A percentile compares a stretch with the other conserved stretches of the same genome.
phyloP scores from a whole-genome alignment of 73 alveolate species.

The Durusdinium trenchii region DNA sequence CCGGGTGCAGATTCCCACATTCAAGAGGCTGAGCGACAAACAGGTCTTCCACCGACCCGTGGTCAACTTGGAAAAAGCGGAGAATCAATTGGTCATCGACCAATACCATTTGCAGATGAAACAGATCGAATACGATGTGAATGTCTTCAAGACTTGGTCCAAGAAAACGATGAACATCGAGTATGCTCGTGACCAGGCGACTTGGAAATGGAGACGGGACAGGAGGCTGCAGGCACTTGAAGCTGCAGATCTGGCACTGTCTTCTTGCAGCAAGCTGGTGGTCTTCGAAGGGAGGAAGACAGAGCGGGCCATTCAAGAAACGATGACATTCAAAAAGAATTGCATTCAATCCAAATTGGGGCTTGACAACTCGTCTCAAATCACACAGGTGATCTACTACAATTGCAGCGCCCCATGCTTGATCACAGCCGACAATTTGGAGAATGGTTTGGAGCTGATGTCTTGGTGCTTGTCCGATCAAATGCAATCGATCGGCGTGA shows the following conservation, averaged over 20 bases:
- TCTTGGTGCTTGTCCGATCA: neutral
- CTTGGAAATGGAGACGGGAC: neutral
- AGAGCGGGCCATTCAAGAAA: neutral
- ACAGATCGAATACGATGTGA: neutral
- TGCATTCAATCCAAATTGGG: no score
- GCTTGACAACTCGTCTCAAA: neutral
- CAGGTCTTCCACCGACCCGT: neutral
- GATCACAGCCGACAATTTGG: neutral
- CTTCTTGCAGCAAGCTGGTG: neutral
- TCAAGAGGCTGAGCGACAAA: neutral
- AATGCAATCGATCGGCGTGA: neutral
- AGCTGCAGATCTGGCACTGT: neutral
- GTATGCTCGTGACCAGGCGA: neutral
- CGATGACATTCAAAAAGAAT: neutral
- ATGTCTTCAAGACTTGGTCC: neutral
- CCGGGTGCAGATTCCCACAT: neutral
- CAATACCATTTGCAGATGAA: neutral
- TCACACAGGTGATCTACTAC: neutral
- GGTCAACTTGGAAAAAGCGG: neutral
- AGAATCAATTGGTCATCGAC: neutral
- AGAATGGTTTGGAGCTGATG: neutral
- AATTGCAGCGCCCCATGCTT: neutral
- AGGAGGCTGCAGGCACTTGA: neutral
- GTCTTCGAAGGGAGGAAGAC: neutral
- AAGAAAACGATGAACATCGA: neutral